Evolutionary conservation across 2,329 filamentous ascomycete species (phyloP).

Genomic region (Tolypocladium paradoxum): DNA sequence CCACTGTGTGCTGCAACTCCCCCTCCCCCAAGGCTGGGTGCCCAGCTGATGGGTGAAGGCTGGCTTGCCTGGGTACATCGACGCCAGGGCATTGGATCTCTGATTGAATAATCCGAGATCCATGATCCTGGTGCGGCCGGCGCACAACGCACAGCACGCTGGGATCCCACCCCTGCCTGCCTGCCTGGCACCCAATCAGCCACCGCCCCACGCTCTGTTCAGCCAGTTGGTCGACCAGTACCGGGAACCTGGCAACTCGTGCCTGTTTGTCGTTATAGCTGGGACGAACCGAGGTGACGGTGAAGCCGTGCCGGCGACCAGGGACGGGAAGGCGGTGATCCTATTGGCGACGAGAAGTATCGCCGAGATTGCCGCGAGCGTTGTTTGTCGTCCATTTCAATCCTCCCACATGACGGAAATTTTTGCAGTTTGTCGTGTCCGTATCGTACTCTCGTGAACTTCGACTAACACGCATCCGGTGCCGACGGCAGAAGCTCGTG

Average conservation of each 20-base stretch:
- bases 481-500: background rate
- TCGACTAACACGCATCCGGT: background rate
- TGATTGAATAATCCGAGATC: constrained; percentile 16
- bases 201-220: background rate
- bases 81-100: constrained; percentile 10
- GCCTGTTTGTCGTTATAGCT: background rate
- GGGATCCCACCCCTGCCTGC: background rate
- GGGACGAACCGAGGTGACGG: background rate
- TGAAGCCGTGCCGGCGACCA: background rate
- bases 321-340: background rate
- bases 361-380: background rate
- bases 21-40: no score
- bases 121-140: constrained; percentile 13
- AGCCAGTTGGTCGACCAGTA: background rate
- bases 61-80: background rate
- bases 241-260: background rate
- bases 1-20: background rate
- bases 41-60: background rate
- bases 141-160: background rate
- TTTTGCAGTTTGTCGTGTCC: background rate
- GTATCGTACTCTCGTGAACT: no score
- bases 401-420: background rate
- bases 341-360: background rate
- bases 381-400: background rate
- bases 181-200: background rate